These are phyloP conservation scores for Eucalyptus tenuipes DNA, from an alignment of 345 rosid species.

Conservation along the genomic window DNA sequence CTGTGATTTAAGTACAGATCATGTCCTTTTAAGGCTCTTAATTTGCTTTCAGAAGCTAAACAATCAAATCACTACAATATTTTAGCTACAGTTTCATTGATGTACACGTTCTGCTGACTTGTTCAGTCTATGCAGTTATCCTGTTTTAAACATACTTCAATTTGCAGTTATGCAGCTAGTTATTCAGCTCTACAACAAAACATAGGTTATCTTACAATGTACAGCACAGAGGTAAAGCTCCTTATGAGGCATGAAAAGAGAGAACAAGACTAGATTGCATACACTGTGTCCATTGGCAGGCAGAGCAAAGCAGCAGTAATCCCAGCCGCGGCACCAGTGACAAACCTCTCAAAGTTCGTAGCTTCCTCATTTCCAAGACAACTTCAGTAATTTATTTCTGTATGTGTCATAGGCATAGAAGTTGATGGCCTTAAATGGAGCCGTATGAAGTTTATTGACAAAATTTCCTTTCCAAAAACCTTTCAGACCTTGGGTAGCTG, in stretches of 20 bases:
- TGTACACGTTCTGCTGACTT: not conserved
- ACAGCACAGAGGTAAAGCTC: not conserved
- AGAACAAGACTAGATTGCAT: slow-evolving; percentile 1
- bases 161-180: not conserved
- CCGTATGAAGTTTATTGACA: slow-evolving; percentile 77
- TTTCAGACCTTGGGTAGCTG: slow-evolving; percentile 48
- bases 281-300: slow-evolving; percentile 88
- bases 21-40: not conserved
- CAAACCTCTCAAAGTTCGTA: slow-evolving; percentile 71
- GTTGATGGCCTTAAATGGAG: slow-evolving; percentile 90
- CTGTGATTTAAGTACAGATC: not conserved
- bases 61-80: not conserved
- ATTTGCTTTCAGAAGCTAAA: not conserved
- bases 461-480: slow-evolving; percentile 96
- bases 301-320: slow-evolving; percentile 78
- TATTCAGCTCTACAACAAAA: not conserved
- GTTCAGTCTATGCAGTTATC: not conserved
- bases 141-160: not conserved
- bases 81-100: not conserved
- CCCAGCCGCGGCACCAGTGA: slow-evolving; percentile 92
- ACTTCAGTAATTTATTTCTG: slow-evolving; percentile 44
- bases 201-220: not conserved
- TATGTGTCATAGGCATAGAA: slow-evolving; percentile 86
- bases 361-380: slow-evolving; percentile 54
- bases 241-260: not conserved